A percentile compares a stretch with the other conserved stretches of the same genome.
phyloP scores from a whole-genome alignment of 164 flowering plant genomes.

The Liquidambar formosana region DNA sequence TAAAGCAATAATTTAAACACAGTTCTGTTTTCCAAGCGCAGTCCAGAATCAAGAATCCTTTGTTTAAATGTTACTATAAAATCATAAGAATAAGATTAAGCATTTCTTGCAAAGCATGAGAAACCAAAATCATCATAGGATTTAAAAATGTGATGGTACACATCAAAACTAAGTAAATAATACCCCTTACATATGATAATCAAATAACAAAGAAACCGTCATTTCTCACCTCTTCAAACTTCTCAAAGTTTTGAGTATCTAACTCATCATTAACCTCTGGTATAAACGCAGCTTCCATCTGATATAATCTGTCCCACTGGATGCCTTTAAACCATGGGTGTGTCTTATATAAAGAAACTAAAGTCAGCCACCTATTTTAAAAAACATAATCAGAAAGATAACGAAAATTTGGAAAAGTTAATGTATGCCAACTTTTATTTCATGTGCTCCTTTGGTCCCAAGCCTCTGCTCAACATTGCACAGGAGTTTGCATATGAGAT shows the following conservation, averaged over 20 bases:
- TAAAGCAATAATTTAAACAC: too few species aligned
- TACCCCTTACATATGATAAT: background rate
- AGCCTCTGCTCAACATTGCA: slow-evolving; percentile 69
- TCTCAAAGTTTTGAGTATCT: slow-evolving; percentile 46
- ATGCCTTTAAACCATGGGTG: slow-evolving; percentile 42
- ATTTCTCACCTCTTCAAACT: slow-evolving; percentile 40
- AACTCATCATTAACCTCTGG: slow-evolving; percentile 47
- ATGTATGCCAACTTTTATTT: slow-evolving; percentile 38
- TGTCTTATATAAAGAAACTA: slow-evolving; percentile 16
- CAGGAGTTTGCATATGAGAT: slow-evolving; percentile 56
- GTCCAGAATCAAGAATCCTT: too few species aligned
- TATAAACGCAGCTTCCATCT: slow-evolving; percentile 48
- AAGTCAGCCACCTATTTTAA: slow-evolving; percentile 5
- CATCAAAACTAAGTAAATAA: background rate
- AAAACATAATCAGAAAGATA: background rate
- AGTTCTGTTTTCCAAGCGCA: too few species aligned
- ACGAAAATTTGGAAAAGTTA: background rate
- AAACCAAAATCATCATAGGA: background rate
- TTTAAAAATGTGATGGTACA: background rate
- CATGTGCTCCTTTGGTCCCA: slow-evolving; percentile 69
- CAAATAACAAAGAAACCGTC: background rate
- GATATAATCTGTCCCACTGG: slow-evolving; percentile 41
- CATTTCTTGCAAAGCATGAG: too few species aligned
- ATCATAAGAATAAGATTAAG: too few species aligned
- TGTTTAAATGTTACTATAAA: too few species aligned